These are phyloP conservation scores for Colletotrichum sp. DNA, from an alignment of 2,329 filamentous ascomycete species.

Conservation along the genomic window DNA sequence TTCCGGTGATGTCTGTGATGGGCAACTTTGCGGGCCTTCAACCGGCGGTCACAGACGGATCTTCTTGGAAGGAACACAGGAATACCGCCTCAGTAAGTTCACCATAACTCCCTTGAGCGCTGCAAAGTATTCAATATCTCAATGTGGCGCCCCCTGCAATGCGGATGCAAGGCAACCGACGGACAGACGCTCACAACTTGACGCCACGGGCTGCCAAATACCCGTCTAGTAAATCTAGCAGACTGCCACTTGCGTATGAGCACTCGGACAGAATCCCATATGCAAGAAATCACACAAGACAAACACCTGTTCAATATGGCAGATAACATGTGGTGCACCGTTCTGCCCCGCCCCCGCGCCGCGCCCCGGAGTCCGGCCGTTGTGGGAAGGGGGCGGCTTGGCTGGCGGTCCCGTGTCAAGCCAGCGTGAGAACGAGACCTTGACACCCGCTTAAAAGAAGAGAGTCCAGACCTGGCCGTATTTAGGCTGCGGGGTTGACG, in stretches of 20 bases:
- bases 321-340: background rate
- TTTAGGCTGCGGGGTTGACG: background rate
- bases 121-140: background rate
- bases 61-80: accelerated
- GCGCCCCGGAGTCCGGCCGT: background rate
- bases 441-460: background rate
- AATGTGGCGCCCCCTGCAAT: background rate
- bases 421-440: background rate
- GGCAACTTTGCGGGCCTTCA: background rate
- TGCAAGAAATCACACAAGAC: background rate
- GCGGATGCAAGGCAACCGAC: background rate
- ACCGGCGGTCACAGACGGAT: background rate
- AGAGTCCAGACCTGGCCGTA: background rate
- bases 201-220: background rate
- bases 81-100: background rate
- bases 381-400: background rate
- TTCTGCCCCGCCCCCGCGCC: background rate
- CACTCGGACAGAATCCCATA: background rate
- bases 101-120: accelerated
- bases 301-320: background rate
- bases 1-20: too few species aligned
- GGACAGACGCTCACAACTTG: background rate
- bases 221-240: background rate
- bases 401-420: background rate
- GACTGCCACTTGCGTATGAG: background rate